Evolutionary conservation across 106 monocot species (phyloP).

Genomic region (Cymbidium sinense): DNA sequence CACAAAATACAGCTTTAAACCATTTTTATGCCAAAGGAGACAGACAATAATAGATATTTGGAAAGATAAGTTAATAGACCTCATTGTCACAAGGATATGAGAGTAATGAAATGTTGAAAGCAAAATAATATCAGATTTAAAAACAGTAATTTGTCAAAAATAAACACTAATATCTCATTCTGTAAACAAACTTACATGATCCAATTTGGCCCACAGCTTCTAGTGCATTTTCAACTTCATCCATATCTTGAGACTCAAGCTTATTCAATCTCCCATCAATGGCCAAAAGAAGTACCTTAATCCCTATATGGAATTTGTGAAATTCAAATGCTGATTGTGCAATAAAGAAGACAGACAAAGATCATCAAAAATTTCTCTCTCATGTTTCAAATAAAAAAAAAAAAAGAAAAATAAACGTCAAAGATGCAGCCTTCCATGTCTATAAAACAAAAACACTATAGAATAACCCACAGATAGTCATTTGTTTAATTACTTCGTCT

Average conservation of each 20-base stretch:
- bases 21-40: neutral
- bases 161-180: neutral
- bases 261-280: conserved; percentile 58
- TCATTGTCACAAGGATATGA: neutral
- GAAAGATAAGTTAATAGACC: neutral
- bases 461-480: neutral
- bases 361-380: neutral
- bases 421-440: neutral
- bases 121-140: neutral
- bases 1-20: neutral
- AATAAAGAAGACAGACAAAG: neutral
- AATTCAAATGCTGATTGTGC: neutral
- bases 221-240: conserved; percentile 76
- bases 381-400: neutral
- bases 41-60: neutral
- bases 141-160: neutral
- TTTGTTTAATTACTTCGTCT: neutral
- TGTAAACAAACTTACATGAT: conserved; percentile 42
- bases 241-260: conserved; percentile 36
- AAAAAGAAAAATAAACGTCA: neutral
- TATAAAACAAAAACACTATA: neutral
- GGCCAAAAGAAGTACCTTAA: conserved; percentile 38
- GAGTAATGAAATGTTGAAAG: neutral
- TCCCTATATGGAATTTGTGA: conserved; percentile 27
- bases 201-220: conserved; percentile 95